A percentile compares a stretch with the other conserved stretches of the same genome.
These are phyloP conservation scores for Samsoniella hepiali DNA, from an alignment of 2,329 filamentous ascomycete species.

Conservation along the genomic window DNA sequence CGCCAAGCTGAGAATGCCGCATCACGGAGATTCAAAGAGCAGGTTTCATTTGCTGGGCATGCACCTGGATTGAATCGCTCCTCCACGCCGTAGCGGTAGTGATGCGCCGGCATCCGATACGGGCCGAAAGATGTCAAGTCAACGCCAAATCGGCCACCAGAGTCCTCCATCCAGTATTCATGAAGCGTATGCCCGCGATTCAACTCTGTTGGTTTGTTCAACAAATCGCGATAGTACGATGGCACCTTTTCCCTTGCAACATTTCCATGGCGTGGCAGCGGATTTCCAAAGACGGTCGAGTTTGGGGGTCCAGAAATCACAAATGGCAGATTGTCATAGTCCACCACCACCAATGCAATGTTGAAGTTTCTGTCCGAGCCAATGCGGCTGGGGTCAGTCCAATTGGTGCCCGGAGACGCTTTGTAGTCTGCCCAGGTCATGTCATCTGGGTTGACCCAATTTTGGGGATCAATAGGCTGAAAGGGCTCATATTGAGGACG, in stretches of 20 bases:
- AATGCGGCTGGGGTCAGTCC: conserved; percentile 42
- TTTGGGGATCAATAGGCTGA: conserved; percentile 47
- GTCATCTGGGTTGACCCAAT: conserved; percentile 51
- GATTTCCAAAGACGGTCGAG: conserved; percentile 50
- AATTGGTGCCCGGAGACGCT: conserved; percentile 45
- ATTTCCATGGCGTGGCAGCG: conserved; percentile 40
- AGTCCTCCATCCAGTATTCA: conserved; percentile 58
- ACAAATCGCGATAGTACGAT: conserved; percentile 33
- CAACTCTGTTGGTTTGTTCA: conserved; percentile 47
- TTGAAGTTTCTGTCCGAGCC: conserved; percentile 52
- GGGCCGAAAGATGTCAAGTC: conserved; percentile 51
- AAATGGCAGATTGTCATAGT: conserved; percentile 49
- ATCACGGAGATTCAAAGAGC: conserved; percentile 46
- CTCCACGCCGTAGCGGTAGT: conserved; percentile 50
- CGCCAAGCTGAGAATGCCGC: conserved; percentile 50
- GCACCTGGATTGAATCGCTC: conserved; percentile 46
- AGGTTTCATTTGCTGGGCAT: conserved; percentile 42
- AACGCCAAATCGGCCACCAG: conserved; percentile 49
- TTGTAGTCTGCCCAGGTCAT: conserved; percentile 52
- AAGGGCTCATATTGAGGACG: conserved; percentile 38
- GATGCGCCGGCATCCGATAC: conserved; percentile 45
- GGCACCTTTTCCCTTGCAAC: conserved; percentile 42
- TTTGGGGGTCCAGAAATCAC: conserved; percentile 43
- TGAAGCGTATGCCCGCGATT: conserved; percentile 52
- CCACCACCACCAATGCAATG: conserved; percentile 51